A percentile compares a stretch with the other conserved stretches of the same genome.
These are phyloP conservation scores for Cucumis melo DNA, from an alignment of 306 rosid species.

Conservation along the genomic window DNA sequence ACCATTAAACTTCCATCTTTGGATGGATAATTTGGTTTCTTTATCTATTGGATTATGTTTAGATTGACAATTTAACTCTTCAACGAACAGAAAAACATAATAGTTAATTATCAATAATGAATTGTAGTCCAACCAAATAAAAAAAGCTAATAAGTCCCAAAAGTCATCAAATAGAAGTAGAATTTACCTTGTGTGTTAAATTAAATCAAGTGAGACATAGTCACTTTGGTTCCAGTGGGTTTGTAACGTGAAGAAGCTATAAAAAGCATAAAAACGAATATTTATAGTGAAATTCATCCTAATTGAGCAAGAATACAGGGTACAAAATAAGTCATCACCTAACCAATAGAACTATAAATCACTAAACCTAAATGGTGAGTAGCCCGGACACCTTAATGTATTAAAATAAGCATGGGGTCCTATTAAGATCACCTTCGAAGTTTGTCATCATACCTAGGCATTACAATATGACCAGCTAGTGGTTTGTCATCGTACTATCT, in stretches of 20 bases:
- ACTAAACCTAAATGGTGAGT: not conserved
- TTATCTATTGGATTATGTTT: too few species aligned
- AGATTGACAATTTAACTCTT: too few species aligned
- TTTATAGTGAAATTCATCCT: not conserved
- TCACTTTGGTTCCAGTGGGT: not conserved
- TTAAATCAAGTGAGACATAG: not conserved
- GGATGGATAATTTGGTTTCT: too few species aligned
- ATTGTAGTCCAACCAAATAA: not conserved
- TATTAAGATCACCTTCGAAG: not conserved
- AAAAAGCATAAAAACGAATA: not conserved
- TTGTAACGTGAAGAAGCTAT: too few species aligned
- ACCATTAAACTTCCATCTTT: too few species aligned
- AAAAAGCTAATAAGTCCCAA: too few species aligned
- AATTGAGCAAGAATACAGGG: not conserved
- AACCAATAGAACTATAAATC: too few species aligned
- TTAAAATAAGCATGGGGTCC: not conserved
- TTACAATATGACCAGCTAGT: too few species aligned
- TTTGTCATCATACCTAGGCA: not conserved
- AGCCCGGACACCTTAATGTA: not conserved
- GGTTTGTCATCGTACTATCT: too few species aligned
- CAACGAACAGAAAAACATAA: too few species aligned
- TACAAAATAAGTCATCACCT: too few species aligned
- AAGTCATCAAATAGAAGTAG: not conserved
- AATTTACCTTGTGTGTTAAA: not conserved
- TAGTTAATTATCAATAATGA: not conserved